Percentiles rank a stretch among this genome's conserved stretches.
Evolutionary conservation across 1,139 yeast genomes (phyloP).

Genomic region (Nakaseomyces delphensis): DNA sequence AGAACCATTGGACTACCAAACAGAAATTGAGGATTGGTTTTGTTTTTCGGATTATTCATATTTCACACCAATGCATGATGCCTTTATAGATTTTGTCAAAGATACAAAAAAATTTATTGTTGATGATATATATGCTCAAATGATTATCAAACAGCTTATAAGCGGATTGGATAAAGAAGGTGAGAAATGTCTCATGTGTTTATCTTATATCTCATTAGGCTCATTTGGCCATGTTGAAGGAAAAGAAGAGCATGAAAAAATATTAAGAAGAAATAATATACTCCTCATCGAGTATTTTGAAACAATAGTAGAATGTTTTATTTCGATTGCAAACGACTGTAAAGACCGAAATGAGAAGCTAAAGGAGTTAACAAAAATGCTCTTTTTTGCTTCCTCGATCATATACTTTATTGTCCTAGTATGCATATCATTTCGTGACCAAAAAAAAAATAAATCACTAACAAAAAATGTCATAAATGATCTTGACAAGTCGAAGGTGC

Average conservation of each 20-base stretch:
- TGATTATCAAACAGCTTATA: conserved; percentile 10
- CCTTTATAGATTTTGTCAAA: conserved; percentile 17
- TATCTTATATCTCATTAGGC: conserved; percentile 26
- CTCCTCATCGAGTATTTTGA: conserved; percentile 14
- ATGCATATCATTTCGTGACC: not conserved
- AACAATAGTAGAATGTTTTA: conserved; percentile 17
- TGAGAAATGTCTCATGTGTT: conserved; percentile 11
- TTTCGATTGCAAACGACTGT: conserved; percentile 21
- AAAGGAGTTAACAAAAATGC: conserved; percentile 20
- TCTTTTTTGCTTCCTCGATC: conserved; percentile 43
- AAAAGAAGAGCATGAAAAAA: conserved; percentile 15
- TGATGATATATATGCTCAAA: conserved; percentile 17
- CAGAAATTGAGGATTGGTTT: conserved; percentile 61
- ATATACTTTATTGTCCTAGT: conserved; percentile 39
- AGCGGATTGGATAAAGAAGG: conserved; percentile 7
- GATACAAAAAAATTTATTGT: conserved; percentile 19
- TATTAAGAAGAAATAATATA: conserved; percentile 20
- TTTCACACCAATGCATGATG: conserved; percentile 14
- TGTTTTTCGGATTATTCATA: conserved; percentile 39
- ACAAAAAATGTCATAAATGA: conserved; percentile 16
- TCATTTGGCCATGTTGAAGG: conserved; percentile 13
- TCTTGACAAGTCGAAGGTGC: conserved; percentile 32
- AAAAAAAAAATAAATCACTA: not conserved
- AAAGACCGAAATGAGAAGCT: conserved; percentile 20
- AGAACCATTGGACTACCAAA: conserved; percentile 37